A percentile compares a stretch with the other conserved stretches of the same genome.
phyloP scores from a whole-genome alignment of 108 stramenopile genomes.

The Cyclostephanos tholiformis region DNA sequence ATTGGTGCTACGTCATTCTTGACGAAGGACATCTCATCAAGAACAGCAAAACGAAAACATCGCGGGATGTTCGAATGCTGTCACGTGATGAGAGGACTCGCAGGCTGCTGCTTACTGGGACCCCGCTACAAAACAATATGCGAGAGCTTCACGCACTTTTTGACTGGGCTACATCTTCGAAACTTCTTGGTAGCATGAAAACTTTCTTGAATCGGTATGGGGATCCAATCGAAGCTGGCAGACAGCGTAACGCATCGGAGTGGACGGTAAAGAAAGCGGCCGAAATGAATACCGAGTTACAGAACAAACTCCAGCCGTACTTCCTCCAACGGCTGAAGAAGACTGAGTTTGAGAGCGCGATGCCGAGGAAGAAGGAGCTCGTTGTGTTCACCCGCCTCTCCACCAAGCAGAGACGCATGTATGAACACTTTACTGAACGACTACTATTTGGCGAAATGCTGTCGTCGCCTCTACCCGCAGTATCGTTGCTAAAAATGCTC shows the following conservation, averaged over 20 bases:
- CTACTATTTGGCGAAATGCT: conserved; percentile 60
- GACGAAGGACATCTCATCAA: conserved; percentile 98
- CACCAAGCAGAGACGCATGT: conserved; percentile 77
- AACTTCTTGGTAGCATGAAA: conserved; percentile 57
- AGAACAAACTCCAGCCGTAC: conserved; percentile 77
- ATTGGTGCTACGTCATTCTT: conserved; percentile 92
- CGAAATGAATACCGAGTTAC: conserved; percentile 69
- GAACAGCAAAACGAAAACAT: conserved; percentile 80
- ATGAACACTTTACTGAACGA: conserved; percentile 62
- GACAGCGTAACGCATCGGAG: conserved; percentile 70
- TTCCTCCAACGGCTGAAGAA: conserved; percentile 88
- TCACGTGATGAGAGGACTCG: conserved; percentile 53
- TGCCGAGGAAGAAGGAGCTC: conserved; percentile 93
- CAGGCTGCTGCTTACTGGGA: conserved; percentile 88
- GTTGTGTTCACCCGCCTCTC: conserved; percentile 92
- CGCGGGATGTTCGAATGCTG: conserved; percentile 62
- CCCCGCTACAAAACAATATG: conserved; percentile 53
- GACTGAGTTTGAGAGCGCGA: conserved; percentile 75
- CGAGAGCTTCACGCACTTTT: conserved; percentile 93
- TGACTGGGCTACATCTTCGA: conserved; percentile 85
- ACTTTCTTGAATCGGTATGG: conserved; percentile 69
- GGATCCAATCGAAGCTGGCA: conserved; percentile 77
- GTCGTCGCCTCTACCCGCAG: conserved; percentile 62
- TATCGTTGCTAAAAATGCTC: conserved; percentile 78
- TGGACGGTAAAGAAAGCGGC: conserved; percentile 68